A percentile compares a stretch with the other conserved stretches of the same genome.
phyloP scores from a whole-genome alignment of 371 early-diverging fungal species.

The Funneliformis caledonium region DNA sequence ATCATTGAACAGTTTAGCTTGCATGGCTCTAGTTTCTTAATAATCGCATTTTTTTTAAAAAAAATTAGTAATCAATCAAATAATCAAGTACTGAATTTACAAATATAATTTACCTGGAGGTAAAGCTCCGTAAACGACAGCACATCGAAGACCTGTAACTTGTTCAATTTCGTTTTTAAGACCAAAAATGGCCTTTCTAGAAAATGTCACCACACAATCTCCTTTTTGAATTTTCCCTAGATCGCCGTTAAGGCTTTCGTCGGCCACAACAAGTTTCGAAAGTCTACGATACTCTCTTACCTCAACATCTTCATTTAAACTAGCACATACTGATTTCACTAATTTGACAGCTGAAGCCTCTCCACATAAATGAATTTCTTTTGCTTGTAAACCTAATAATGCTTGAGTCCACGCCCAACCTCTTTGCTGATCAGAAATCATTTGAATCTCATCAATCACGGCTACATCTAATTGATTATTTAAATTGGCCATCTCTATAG shows the following conservation, averaged over 20 bases:
- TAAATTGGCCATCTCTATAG: constrained; percentile 90
- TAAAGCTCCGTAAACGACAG: constrained; percentile 91
- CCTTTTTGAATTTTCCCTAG: constrained; percentile 71
- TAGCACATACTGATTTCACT: constrained; percentile 72
- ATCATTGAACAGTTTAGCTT: constrained; percentile 92
- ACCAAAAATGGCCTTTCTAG: constrained; percentile 77
- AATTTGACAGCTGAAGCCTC: constrained; percentile 87
- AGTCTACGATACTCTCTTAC: constrained; percentile 83
- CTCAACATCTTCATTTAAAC: constrained; percentile 77
- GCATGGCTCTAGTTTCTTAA: constrained; percentile 81
- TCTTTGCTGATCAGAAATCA: constrained; percentile 84
- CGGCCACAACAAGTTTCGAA: constrained; percentile 65
- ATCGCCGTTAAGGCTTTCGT: constrained; percentile 58
- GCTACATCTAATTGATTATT: constrained; percentile 76
- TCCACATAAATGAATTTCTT: constrained; percentile 93
- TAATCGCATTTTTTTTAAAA: background rate
- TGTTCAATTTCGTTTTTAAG: constrained; percentile 78
- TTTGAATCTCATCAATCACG: constrained; percentile 96
- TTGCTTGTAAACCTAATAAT: constrained; percentile 78
- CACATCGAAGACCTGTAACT: constrained; percentile 76
- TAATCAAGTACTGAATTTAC: background rate
- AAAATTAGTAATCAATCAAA: background rate
- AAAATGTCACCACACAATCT: constrained; percentile 91
- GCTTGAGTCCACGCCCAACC: constrained; percentile 98
- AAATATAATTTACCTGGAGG: constrained; percentile 71